These are phyloP conservation scores for Phaffomyces thermotolerans DNA, from an alignment of 805 yeast genomes.

Conservation along the genomic window DNA sequence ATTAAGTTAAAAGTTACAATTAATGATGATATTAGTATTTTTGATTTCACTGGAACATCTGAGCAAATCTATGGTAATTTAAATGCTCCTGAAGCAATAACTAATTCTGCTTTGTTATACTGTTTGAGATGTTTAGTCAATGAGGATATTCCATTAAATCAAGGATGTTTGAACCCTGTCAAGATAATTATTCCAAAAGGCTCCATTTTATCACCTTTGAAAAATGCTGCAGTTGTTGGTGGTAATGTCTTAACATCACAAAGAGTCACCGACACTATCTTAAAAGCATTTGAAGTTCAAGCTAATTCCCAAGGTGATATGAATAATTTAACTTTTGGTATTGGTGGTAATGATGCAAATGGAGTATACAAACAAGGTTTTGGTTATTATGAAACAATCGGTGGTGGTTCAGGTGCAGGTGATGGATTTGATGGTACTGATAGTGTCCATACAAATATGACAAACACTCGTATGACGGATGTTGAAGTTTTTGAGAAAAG, in stretches of 20 bases:
- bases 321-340: conserved; percentile 89
- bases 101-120: conserved; percentile 82
- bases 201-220: conserved; percentile 64
- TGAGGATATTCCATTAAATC: conserved; percentile 86
- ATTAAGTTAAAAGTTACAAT: conserved; percentile 50
- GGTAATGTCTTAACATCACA: conserved; percentile 96
- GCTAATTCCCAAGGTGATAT: conserved; percentile 97
- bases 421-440: conserved; percentile 78
- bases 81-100: conserved; percentile 89
- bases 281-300: conserved; percentile 80
- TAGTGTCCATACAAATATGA: conserved; percentile 93
- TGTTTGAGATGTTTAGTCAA: conserved; percentile 79
- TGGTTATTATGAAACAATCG: conserved; percentile 91
- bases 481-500: conserved; percentile 83
- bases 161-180: conserved; percentile 84
- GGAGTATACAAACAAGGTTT: conserved; percentile 55
- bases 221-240: conserved; percentile 88
- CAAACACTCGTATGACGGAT: conserved; percentile 89
- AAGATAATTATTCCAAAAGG: conserved; percentile 55
- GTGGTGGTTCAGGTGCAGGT: conserved; percentile 95
- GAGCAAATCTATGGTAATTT: conserved; percentile 84
- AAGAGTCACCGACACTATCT: conserved; percentile 81
- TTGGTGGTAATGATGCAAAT: conserved; percentile 49
- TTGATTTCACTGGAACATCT: conserved; percentile 84
- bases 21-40: conserved; percentile 47